Evolutionary conservation across 2,329 filamentous ascomycete genomes (phyloP), one percentile per base, ranked within the genome.

Genomic region (Arthrocladium fulminans): DNA sequence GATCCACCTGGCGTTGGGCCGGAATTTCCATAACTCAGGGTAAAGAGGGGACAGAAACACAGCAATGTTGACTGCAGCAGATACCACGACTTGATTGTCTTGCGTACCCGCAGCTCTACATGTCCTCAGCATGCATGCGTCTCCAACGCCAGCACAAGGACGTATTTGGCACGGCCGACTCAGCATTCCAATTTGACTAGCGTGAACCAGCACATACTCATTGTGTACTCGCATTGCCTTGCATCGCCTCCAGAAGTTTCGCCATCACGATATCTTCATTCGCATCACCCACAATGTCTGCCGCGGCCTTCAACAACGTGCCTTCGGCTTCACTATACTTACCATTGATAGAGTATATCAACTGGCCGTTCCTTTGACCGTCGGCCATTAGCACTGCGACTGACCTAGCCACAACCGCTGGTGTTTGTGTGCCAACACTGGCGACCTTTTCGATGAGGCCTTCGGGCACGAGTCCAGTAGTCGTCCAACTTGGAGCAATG

Each of bases 401-500:
- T 3, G 67, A 69, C 2, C 64, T 66, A 1, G 76, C 77, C 1
- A 79, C 76, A 0, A 61, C 67, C 1, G 66, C 63, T 0, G 74
- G 60, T 0, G 65, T 53, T 60, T 80, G 77, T 0, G 70, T 55
- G 12, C 65, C 61, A 30, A 70, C 62, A 0, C 67, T 65, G n/a
- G 32, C 34, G 4, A 70, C 60, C 8, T 54, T 54, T n/a, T 64
- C 61, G 52, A 75, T 61, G 15, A 71, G 17, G 0, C 48, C 56
- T 25, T 62, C 54, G 0, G 48, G 41, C 1, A 78, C 59, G 1
- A 79, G 65, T 10, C 64, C 68, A 13, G 73, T 75, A 2, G 66
- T 62, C 0, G 77, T 79, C 76, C 76, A 80, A 24, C 67, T 72
- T 1, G 77, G 76, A 1, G 73, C 70, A 17, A 81, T 62, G 4